phyloP scores from a whole-genome alignment of 2,329 filamentous ascomycete genomes.

The Achaetomium macrosporum region DNA sequence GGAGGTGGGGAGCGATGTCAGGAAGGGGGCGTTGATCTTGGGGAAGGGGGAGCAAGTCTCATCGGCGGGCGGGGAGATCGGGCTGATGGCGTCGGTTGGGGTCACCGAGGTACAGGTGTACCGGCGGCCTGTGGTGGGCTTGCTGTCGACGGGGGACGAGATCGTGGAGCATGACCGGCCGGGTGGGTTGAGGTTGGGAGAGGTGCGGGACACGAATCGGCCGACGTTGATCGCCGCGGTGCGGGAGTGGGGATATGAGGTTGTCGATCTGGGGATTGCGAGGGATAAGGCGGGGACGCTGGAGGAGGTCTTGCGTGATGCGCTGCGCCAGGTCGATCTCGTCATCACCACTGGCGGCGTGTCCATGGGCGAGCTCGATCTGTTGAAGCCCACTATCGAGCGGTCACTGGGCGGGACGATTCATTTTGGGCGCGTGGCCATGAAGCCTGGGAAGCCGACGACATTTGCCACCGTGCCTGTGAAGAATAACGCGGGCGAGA shows the following conservation, averaged over 20 bases:
- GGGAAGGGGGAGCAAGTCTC: conserved; percentile 76
- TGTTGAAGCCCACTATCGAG: conserved; percentile 94
- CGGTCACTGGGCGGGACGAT: conserved; percentile 83
- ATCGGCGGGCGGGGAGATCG: conserved; percentile 82
- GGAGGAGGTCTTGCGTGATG: conserved; percentile 70
- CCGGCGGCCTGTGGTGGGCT: conserved; percentile 70
- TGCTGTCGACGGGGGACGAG: conserved; percentile 92
- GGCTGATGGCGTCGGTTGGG: conserved; percentile 80
- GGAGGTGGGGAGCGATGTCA: conserved; percentile 84
- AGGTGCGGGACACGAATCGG: conserved; percentile 91
- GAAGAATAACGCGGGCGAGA: conserved; percentile 52
- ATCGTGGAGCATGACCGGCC: conserved; percentile 69
- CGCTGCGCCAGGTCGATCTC: conserved; percentile 68
- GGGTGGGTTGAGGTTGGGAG: conserved; percentile 62
- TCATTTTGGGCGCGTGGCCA: conserved; percentile 90
- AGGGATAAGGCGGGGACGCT: conserved; percentile 66
- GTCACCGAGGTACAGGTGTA: conserved; percentile 65
- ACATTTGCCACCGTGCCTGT: conserved; percentile 86
- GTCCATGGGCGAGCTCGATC: conserved; percentile 95
- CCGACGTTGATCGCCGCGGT: conserved; percentile 79
- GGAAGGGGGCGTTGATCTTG: conserved; percentile 63
- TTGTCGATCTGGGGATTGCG: conserved; percentile 80
- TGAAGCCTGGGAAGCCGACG: conserved; percentile 98
- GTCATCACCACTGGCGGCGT: conserved; percentile 91
- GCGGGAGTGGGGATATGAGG: conserved; percentile 66